Evolutionary conservation across 306 rosid species (phyloP).

Genomic region (Acacia crassicarpa): DNA sequence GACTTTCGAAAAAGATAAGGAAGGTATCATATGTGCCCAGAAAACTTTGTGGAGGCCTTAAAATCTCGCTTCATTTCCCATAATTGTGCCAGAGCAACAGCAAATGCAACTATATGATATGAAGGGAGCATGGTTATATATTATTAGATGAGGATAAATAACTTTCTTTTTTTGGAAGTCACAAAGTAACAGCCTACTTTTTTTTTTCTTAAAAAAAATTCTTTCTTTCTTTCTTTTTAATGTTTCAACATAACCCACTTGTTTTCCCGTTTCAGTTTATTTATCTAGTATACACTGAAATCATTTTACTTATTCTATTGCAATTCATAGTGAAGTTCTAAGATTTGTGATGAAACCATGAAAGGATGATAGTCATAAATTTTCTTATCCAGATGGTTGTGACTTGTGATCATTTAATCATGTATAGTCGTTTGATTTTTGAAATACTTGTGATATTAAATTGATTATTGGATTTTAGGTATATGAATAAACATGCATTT

Average conservation of each 20-base stretch:
- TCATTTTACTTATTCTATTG: not conserved
- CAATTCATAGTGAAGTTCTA: not conserved
- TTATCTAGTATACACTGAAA: not conserved
- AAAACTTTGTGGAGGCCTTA: slow-evolving; percentile 84
- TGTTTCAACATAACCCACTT: not conserved
- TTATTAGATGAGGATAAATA: not conserved
- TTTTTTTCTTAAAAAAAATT: too few relatives aligned
- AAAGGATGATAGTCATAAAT: not conserved
- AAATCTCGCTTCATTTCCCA: slow-evolving; percentile 17
- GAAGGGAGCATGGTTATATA: slow-evolving; percentile 15
- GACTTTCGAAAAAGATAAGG: slow-evolving; percentile 69
- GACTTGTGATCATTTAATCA: not conserved
- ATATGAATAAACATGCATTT: not conserved
- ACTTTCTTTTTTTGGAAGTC: not conserved
- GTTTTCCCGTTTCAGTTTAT: not conserved
- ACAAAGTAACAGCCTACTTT: not conserved
- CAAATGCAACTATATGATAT: slow-evolving; percentile 1
- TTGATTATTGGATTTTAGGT: not conserved
- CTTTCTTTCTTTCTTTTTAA: too few relatives aligned
- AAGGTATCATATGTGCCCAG: slow-evolving; percentile 86
- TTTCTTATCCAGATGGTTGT: not conserved
- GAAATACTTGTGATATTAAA: not conserved
- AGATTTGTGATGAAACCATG: not conserved
- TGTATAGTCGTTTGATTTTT: not conserved
- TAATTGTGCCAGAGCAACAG: not conserved